Base-by-base conservation (phyloP, 345 rosid species). In the Syzygium jambos region DNA sequence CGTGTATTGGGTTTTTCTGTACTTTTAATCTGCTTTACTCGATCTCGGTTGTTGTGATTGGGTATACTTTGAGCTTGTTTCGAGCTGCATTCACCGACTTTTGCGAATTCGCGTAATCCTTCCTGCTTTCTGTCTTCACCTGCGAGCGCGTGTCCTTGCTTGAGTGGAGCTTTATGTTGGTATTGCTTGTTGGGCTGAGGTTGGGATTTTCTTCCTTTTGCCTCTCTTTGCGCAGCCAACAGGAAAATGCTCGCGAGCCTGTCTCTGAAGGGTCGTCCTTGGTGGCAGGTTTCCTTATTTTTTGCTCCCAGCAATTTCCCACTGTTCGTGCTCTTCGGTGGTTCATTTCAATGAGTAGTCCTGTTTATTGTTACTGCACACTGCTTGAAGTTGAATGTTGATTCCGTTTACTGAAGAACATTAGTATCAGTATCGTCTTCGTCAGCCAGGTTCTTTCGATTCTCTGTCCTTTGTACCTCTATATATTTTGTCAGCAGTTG, bases 211-310 rank as follows among this genome's bases (percentile, higher is more conserved):
- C 25, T 53, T 63, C 5, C 86, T 52, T 34, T 19, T 9, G 46
- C 80, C 88, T 92, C 63, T 86, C 87, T 88, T 86, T 89, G 84
- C 89, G 89, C 90, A 97, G 99, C 95, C 95, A 90, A 90, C 94
- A 85, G 89, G 94, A 92, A 91, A 96, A 93, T 89, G 91, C 91
- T 61, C 55, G 23, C 85, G 93, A 94, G 91, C 89, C 90, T 91
- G 92, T 92, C 55, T 86, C 90, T 27, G 95, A 92, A 88, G 94
- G 90, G 61, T 91, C 89, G 38, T 87, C 94, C 65, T 86, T 95
- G 7, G 88, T 97, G 73, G 93, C 99, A 96, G 98, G 98, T 97
- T 92, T 84, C 85, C 56, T 63, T 86, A 30, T 73, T 34, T 46
- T 73, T 34, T 4, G 14, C 46, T 73, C 25, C 2, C 49, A 9